These are phyloP conservation scores for Elsinoe ampelina DNA, from an alignment of 2,329 filamentous ascomycete species.

Conservation along the genomic window DNA sequence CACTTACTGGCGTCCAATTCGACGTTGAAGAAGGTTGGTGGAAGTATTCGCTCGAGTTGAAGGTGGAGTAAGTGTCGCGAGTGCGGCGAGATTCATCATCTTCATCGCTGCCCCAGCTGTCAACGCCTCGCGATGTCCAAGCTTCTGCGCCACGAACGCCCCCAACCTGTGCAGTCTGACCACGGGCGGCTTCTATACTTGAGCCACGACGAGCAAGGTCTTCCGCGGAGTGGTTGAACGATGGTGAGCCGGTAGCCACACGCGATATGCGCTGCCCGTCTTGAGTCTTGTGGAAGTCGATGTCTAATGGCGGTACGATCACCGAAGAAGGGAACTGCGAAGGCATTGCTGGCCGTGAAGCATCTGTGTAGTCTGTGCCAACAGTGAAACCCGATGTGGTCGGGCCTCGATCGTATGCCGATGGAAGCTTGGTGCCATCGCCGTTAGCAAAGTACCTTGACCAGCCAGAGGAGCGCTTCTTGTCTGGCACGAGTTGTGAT, in stretches of 20 bases:
- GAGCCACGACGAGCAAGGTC: constrained; percentile 28
- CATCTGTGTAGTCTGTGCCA: constrained; percentile 34
- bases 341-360: constrained; percentile 35
- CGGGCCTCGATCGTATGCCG: constrained; percentile 28
- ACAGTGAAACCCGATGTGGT: constrained; percentile 39
- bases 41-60: constrained; percentile 15
- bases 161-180: constrained; percentile 25
- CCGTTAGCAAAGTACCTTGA: constrained; percentile 29
- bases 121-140: constrained; percentile 19
- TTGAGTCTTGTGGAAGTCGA: constrained; percentile 40
- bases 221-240: constrained; percentile 50
- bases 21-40: constrained; percentile 20
- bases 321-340: constrained; percentile 45
- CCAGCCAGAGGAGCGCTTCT: constrained; percentile 50
- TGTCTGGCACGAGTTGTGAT: constrained; percentile 25
- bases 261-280: constrained; percentile 55
- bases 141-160: constrained; percentile 18
- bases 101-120: constrained; percentile 24
- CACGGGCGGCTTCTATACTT: constrained; percentile 23
- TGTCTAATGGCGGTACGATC: constrained; percentile 57
- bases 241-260: constrained; percentile 61
- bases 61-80: constrained; percentile 16
- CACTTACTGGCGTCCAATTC: constrained; percentile 29
- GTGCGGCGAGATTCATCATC: constrained; percentile 24
- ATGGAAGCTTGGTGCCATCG: constrained; percentile 26